Evolutionary conservation across 116 monocot genomes (phyloP), one percentile per base, ranked within the genome.

Genomic region (Thalassia testudinum): DNA sequence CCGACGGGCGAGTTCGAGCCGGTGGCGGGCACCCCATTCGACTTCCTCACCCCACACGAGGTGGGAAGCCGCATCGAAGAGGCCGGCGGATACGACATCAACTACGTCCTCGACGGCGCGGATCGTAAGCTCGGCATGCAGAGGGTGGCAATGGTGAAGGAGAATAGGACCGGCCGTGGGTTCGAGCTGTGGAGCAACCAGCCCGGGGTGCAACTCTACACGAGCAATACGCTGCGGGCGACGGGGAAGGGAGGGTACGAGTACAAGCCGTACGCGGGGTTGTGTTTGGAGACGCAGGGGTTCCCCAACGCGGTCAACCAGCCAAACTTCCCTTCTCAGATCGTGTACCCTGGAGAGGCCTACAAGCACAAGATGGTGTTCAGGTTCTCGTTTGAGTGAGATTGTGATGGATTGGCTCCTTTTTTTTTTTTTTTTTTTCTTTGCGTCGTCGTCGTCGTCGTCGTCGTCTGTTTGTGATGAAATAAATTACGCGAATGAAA

Each of bases 271-370:
- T 47, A 78, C 60, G 78, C 28, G 0, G 85, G 29, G 10, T 17
- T 91, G 60, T 80, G 80, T 60, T 58, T 91, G 59, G 91, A 91
- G 71, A 85, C 91, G 14, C 78, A 81, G 68, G 81, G 73, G 1
- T 91, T 73, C 55, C 85, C 85, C 0, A 65, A 91, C 45, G 52
- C 91, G 10, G 81, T 91, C 2, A 75, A 91, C 65, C 81, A 69
- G 21, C 65, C 67, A 1, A 68, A 70, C 15, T 91, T 91, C 43
- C 91, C 91, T 1, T 78, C 80, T 0, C 70, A 71, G 68, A 74
- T 78, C 61, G 65, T 81, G 22, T 50, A 68, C 12, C 78, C 78
- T 49, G 81, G 76, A 0, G 57, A 78, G 44, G 61, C 52, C 45
- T 91, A 90, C 66, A 60, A 43, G 52, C 90, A 90, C 60, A 30